Evolutionary conservation across 2,329 filamentous ascomycete genomes (phyloP).

Genomic region (Aspergillus brasiliensis): DNA sequence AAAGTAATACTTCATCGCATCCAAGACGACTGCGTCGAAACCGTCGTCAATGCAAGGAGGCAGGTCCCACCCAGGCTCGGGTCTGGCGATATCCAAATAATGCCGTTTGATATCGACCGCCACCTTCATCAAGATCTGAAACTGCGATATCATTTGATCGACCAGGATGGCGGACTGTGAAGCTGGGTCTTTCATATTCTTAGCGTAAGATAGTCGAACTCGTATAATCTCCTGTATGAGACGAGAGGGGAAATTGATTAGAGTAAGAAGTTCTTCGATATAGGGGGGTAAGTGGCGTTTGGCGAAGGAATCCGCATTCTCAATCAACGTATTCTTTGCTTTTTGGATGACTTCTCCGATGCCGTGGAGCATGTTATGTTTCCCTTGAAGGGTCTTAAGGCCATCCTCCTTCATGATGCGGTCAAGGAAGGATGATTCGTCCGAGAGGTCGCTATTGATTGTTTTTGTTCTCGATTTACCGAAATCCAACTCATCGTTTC

Average conservation of each 20-base stretch:
- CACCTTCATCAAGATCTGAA: constrained; percentile 87
- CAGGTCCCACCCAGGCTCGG: constrained; percentile 90
- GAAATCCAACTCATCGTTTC: constrained; percentile 93
- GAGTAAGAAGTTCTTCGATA: constrained; percentile 90
- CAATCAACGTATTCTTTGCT: constrained; percentile 86
- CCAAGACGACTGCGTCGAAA: constrained; percentile 87
- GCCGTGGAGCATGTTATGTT: constrained; percentile 78
- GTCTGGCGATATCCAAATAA: constrained; percentile 79
- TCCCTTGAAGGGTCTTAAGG: constrained; percentile 83
- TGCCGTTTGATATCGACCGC: constrained; percentile 91
- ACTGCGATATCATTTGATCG: constrained; percentile 96
- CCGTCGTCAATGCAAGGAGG: constrained; percentile 96
- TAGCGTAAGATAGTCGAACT: constrained; percentile 85
- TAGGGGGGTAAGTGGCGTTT: constrained; percentile 92
- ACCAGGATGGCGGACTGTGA: constrained; percentile 92
- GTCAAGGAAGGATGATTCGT: constrained; percentile 93
- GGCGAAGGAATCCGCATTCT: constrained; percentile 80
- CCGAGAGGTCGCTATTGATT: constrained; percentile 71
- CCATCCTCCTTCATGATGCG: constrained; percentile 94
- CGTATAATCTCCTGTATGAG: constrained; percentile 96
- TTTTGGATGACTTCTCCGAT: constrained; percentile 88
- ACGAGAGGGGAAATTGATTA: constrained; percentile 96
- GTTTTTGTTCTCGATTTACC: constrained; percentile 71
- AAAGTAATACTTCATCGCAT: constrained; percentile 97
- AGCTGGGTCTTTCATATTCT: constrained; percentile 91